Conservation (phyloP, 345 rosid genomes). For the Rhizophora mangle region DNA sequence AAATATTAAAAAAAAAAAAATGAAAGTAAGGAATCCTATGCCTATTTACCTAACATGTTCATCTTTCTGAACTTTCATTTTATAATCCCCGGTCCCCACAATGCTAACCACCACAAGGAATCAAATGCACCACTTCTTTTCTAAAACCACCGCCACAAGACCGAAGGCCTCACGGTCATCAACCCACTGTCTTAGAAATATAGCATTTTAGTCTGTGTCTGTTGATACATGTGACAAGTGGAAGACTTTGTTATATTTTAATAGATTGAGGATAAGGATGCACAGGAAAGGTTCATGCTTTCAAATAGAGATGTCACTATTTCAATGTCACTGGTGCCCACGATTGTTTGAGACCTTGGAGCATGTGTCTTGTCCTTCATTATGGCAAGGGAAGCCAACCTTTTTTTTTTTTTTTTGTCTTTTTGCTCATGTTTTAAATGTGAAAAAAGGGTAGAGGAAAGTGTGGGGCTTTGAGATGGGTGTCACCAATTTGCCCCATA, state of each 20-base stretch:
- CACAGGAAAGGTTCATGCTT: background rate
- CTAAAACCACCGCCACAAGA: constrained; percentile 16
- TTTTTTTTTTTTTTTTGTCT: background rate
- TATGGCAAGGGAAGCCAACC: background rate
- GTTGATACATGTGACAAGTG: background rate
- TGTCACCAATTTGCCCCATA: no score
- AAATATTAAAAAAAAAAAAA: no score
- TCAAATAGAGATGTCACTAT: constrained; percentile 3
- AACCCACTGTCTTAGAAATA: background rate
- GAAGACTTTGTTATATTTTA: background rate
- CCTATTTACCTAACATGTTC: constrained; percentile 11
- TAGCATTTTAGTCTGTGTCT: background rate
- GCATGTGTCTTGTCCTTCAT: constrained; percentile 1
- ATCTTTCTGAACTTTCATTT: background rate
- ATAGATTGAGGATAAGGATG: constrained; percentile 28
- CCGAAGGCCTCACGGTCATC: constrained; percentile 2
- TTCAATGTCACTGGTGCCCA: background rate
- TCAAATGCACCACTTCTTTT: constrained; percentile 10
- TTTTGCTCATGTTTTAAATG: background rate
- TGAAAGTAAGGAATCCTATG: constrained; percentile 14
- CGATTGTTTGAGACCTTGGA: background rate
- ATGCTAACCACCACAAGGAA: constrained; percentile 6
- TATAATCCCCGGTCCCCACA: background rate
- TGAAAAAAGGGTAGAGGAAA: no score
- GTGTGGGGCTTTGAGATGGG: no score